These are phyloP conservation scores for Suhomyces vadensis DNA, from an alignment of 805 yeast species.

Conservation along the genomic window DNA sequence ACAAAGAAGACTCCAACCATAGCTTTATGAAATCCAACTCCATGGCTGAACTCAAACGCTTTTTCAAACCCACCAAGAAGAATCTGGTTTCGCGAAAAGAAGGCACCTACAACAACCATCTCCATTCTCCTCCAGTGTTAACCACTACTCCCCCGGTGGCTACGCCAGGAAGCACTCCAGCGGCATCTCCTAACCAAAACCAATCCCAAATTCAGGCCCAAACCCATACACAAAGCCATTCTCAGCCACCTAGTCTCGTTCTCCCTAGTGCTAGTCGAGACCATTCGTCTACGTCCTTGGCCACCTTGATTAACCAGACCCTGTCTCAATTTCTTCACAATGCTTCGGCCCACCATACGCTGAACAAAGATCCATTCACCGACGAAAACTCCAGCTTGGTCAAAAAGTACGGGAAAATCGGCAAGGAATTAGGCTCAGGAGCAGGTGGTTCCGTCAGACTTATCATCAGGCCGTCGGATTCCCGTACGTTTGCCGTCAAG, in stretches of 20 bases:
- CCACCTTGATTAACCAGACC: slow-evolving; percentile 38
- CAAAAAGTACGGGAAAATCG: slow-evolving; percentile 70
- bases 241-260: slow-evolving; percentile 11
- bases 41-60: slow-evolving; percentile 72
- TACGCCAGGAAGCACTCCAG: slow-evolving; percentile 1
- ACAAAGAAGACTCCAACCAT: slow-evolving; percentile 23
- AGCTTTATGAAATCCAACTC: slow-evolving; percentile 44
- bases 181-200: neutral
- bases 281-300: slow-evolving; percentile 38
- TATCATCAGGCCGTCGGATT: slow-evolving; percentile 66
- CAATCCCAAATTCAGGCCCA: neutral
- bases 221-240: neutral
- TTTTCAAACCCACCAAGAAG: slow-evolving; percentile 60
- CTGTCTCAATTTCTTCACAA: slow-evolving; percentile 38
- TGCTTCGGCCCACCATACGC: slow-evolving; percentile 27
- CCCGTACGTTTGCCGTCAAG: slow-evolving; percentile 77
- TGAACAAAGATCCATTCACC: slow-evolving; percentile 36
- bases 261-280: slow-evolving; percentile 19
- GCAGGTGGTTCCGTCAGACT: slow-evolving; percentile 87
- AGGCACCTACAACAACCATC: slow-evolving; percentile 23
- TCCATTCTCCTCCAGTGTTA: slow-evolving; percentile 33
- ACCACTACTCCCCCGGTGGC: slow-evolving; percentile 11
- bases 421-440: slow-evolving; percentile 78
- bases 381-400: slow-evolving; percentile 33
- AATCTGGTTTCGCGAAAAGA: slow-evolving; percentile 16